These are phyloP conservation scores for Ascochyta rabiei DNA, from an alignment of 2,329 filamentous ascomycete species.

Conservation along the genomic window DNA sequence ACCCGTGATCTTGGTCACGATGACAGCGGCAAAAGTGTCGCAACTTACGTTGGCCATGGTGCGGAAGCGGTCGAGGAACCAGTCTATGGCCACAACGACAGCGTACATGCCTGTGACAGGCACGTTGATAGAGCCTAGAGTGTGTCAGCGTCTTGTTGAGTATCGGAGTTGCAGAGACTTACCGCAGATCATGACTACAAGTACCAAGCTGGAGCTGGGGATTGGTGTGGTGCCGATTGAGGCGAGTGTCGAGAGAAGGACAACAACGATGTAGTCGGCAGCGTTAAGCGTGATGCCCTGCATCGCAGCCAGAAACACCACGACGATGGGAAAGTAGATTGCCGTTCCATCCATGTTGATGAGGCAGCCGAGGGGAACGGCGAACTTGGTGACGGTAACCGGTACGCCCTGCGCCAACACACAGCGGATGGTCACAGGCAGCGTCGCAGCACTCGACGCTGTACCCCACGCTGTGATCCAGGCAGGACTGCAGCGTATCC, in stretches of 20 bases:
- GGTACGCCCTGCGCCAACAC: slow-evolving; percentile 52
- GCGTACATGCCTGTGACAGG: slow-evolving; percentile 58
- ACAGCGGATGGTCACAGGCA: slow-evolving; percentile 57
- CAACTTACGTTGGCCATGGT: slow-evolving; percentile 59
- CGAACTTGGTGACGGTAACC: slow-evolving; percentile 54
- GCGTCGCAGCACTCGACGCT: slow-evolving; percentile 59
- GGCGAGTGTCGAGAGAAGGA: slow-evolving; percentile 57
- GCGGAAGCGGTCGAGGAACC: slow-evolving; percentile 63
- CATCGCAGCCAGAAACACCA: slow-evolving; percentile 60
- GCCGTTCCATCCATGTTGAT: slow-evolving; percentile 53
- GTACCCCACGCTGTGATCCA: slow-evolving; percentile 64
- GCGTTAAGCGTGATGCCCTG: slow-evolving; percentile 54
- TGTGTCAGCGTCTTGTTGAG: neutral
- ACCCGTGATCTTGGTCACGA: slow-evolving; percentile 51
- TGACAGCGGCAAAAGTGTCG: slow-evolving; percentile 55
- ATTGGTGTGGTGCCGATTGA: slow-evolving; percentile 63
- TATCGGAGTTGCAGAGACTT: slow-evolving; percentile 5
- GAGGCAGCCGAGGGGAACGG: slow-evolving; percentile 54
- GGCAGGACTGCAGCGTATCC: slow-evolving; percentile 57
- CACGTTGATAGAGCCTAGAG: slow-evolving; percentile 46
- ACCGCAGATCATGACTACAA: slow-evolving; percentile 59
- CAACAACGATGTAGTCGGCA: slow-evolving; percentile 57
- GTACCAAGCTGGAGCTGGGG: slow-evolving; percentile 58
- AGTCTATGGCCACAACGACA: slow-evolving; percentile 61
- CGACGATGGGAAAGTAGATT: slow-evolving; percentile 61